Evolutionary conservation across 1,284 basidiomycete genomes (phyloP).

Genomic region (Bondarzewia mesenterica): DNA sequence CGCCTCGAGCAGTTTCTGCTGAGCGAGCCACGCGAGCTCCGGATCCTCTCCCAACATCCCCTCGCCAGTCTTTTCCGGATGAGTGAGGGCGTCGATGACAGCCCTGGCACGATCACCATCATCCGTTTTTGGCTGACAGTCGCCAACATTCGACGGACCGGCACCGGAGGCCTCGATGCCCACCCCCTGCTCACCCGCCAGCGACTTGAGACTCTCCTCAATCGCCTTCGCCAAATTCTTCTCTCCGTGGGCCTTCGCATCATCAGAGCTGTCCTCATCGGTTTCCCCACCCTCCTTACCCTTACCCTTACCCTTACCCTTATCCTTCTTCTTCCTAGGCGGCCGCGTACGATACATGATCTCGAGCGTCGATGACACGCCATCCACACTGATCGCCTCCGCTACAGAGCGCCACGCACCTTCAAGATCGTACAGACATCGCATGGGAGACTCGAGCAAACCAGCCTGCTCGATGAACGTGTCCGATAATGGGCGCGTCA

Average conservation of each 20-base stretch:
- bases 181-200: too few species aligned
- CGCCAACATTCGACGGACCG: too few species aligned
- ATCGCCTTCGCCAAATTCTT: slow-evolving; percentile 64
- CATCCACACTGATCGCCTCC: slow-evolving; percentile 25
- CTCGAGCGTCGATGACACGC: slow-evolving; percentile 34
- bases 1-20: neutral
- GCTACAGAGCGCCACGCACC: slow-evolving; percentile 23
- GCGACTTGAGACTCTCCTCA: slow-evolving; percentile 50
- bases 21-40: slow-evolving; percentile 2
- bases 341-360: slow-evolving; percentile 38
- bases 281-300: neutral
- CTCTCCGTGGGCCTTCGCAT: too few species aligned
- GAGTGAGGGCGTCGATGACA: too few species aligned
- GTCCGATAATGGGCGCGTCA: slow-evolving; percentile 6
- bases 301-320: neutral
- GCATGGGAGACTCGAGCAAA: slow-evolving; percentile 1
- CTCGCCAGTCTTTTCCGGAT: too few species aligned
- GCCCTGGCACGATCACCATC: too few species aligned
- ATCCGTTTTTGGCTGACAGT: too few species aligned
- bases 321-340: slow-evolving; percentile 1
- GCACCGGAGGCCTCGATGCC: too few species aligned
- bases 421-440: slow-evolving; percentile 24
- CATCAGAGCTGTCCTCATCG: neutral
- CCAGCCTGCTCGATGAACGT: slow-evolving; percentile 10
- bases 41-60: neutral